Base-by-base conservation (phyloP, 1,284 basidiomycete genomes). In the Cryptococcus hybrid region DNA sequence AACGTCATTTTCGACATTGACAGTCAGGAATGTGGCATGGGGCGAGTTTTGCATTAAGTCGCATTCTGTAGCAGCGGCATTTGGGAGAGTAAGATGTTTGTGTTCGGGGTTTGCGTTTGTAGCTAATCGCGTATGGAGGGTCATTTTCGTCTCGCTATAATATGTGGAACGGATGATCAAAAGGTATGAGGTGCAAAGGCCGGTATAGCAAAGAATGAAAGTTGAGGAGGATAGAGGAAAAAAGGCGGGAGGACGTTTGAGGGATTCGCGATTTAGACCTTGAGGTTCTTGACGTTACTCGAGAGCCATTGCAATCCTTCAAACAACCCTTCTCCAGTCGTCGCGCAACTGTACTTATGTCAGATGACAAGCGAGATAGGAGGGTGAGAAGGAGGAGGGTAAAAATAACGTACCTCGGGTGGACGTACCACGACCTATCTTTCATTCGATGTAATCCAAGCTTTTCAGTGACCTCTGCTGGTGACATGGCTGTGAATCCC, bases 391-490 rank as follows among this genome's bases (percentile, higher is more conserved):
- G 34, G n/a, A 18, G 39, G 48, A 6, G 35, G 36, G 35, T 7
- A 40, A 9, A 12, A 9, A 8, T 18, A 62, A 73, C 86, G 59
- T 77, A 92, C 91, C 92, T 94, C 53, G 94, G 94, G 80, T 97
- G 93, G 47, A 96, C 93, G 83, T 96, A 99, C 96, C 96, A 99
- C 76, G 91, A 92, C 64, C 96, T 84, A 74, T 98, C 94, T 61
- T 92, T 86, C 92, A 99, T 95, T 64, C 88, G 84, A 78, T 97
- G 90, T 67, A 99, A 81, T 45, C 93, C 94, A 44, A 99, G 81
- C 78, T 95, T 96, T 80, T 99, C 96, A 7, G 96, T 99, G 42
- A 99, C 92, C 78, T 99, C 95, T 9, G 95, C 93, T 36, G 95
- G 96, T 37, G 92, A 93, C 94, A 99, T 97, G 40, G 95, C 95